Conservation (phyloP, 2,329 filamentous ascomycete species). For the Fusarium penzigii region DNA sequence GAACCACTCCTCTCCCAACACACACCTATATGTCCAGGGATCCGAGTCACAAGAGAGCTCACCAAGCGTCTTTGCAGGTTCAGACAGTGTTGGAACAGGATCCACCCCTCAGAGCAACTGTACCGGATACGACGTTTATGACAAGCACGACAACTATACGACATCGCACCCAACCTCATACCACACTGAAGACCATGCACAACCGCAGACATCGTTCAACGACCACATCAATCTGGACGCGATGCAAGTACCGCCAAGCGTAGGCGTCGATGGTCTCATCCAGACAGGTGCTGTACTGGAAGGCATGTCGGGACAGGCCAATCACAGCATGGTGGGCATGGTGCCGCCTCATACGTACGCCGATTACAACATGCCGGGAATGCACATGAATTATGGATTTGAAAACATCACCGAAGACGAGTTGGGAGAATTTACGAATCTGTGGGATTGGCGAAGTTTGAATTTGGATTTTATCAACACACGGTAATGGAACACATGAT, state of each 20-base stretch:
- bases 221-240: neutral
- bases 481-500: neutral
- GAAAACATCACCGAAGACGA: constrained; percentile 23
- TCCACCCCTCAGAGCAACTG: constrained; percentile 21
- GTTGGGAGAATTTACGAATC: constrained; percentile 22
- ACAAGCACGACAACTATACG: constrained; percentile 3
- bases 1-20: constrained; percentile 5
- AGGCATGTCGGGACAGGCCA: constrained; percentile 3
- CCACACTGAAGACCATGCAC: neutral
- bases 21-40: constrained; percentile 1
- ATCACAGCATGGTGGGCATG: constrained; percentile 7
- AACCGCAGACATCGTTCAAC: constrained; percentile 1
- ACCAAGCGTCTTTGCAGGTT: constrained; percentile 14
- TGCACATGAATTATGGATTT: constrained; percentile 12
- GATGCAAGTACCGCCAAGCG: constrained; percentile 13
- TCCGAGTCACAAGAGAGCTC: constrained; percentile 15
- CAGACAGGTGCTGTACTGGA: constrained; percentile 9
- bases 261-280: constrained; percentile 15
- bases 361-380: constrained; percentile 11
- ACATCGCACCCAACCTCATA: neutral
- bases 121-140: constrained; percentile 2
- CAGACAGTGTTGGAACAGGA: constrained; percentile 8
- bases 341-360: constrained; percentile 9
- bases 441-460: constrained; percentile 28
- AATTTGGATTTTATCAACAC: constrained; percentile 26